Percentiles rank a stretch among this genome's conserved stretches.
phyloP scores from a whole-genome alignment of 129 eudicot genomes.

The Sambucus nigra region DNA sequence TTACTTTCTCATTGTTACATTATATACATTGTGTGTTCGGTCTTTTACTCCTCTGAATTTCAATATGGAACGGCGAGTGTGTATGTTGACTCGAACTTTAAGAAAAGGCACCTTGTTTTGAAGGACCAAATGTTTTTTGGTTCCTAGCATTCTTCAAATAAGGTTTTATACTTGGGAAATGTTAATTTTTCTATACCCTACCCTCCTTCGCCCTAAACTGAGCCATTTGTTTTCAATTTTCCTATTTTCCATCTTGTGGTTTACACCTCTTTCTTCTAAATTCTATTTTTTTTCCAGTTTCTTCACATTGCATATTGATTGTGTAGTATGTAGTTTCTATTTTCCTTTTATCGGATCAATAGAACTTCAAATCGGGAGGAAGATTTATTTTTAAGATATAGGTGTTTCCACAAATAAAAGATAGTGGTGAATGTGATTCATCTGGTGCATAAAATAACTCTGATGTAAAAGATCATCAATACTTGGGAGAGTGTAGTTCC shows the following conservation, averaged over 20 bases:
- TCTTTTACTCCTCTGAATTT: background rate
- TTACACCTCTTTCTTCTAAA: constrained; percentile 3
- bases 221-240: background rate
- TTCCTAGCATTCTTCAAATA: constrained; percentile 73
- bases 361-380: constrained; percentile 87
- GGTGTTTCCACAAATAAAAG: constrained; percentile 28
- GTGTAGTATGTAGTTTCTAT: constrained; percentile 76
- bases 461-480: constrained; percentile 21
- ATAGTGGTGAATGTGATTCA: constrained; percentile 16
- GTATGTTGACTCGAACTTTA: constrained; percentile 48
- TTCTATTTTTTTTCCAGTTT: background rate
- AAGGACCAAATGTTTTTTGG: constrained; percentile 87
- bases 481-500: constrained; percentile 39
- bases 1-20: background rate
- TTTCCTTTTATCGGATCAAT: constrained; percentile 71
- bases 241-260: constrained; percentile 1
- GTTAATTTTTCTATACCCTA: background rate
- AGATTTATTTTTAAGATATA: constrained; percentile 53
- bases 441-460: too few species aligned
- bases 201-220: too few species aligned
- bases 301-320: constrained; percentile 55
- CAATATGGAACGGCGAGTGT: constrained; percentile 41
- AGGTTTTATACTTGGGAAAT: constrained; percentile 32
- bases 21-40: background rate
- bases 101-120: constrained; percentile 65